Evolutionary conservation across 305 asterid genomes (phyloP).

Genomic region (Solanum hybrid): DNA sequence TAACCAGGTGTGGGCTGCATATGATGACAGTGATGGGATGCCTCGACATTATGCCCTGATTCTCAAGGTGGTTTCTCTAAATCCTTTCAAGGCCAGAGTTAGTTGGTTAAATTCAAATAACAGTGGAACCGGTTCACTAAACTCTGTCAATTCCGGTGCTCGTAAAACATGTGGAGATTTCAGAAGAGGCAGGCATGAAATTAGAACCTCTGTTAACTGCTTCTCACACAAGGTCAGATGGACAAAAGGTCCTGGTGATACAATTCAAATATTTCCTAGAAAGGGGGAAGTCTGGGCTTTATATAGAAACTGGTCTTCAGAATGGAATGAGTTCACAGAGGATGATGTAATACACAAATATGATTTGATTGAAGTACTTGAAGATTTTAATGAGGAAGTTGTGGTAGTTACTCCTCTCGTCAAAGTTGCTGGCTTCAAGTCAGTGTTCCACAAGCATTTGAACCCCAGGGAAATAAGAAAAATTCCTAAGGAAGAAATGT

Average conservation of each 20-base stretch:
- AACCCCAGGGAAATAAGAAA: conserved; percentile 26
- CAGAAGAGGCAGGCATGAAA: conserved; percentile 31
- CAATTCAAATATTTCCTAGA: conserved; percentile 39
- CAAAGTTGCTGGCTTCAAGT: conserved; percentile 58
- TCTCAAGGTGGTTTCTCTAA: conserved; percentile 15
- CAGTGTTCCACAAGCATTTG: conserved; percentile 50
- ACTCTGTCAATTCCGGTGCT: conserved; percentile 40
- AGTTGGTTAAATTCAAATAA: conserved; percentile 16
- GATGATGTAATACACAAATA: conserved; percentile 6
- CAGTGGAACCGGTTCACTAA: conserved; percentile 21
- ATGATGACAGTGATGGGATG: conserved; percentile 82
- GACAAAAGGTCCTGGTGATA: conserved; percentile 20
- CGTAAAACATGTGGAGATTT: conserved; percentile 51
- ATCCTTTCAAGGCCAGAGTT: conserved; percentile 9
- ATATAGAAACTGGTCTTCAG: conserved; percentile 61
- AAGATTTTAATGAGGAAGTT: conserved; percentile 56
- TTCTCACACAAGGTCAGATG: conserved; percentile 58
- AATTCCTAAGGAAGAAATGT: conserved; percentile 14
- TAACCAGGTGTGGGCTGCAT: conserved; percentile 78
- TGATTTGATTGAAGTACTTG: conserved; percentile 44
- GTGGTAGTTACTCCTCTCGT: conserved; percentile 45
- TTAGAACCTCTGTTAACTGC: conserved; percentile 24
- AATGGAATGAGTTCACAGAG: conserved; percentile 36
- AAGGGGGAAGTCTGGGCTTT: conserved; percentile 75
- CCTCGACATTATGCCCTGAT: conserved; percentile 74